phyloP scores from a whole-genome alignment of 2,329 filamentous ascomycete genomes.

The Didymella arachidicola region DNA sequence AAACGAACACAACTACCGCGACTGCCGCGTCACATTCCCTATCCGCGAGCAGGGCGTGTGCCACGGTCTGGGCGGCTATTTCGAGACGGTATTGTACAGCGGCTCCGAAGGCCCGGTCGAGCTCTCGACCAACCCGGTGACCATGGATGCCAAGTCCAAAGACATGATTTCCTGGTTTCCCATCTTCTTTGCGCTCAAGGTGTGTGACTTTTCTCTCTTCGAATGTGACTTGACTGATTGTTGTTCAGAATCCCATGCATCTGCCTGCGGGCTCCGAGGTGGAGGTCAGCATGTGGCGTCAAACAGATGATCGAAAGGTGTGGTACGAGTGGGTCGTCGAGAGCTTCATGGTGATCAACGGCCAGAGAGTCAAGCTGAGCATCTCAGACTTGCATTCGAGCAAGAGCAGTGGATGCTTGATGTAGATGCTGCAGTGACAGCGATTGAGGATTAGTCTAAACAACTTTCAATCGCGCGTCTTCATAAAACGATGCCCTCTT shows the following conservation, averaged over 20 bases:
- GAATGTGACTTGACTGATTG: too few relatives aligned
- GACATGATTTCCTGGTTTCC: slow-evolving; percentile 99
- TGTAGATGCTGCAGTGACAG: slow-evolving; percentile 31
- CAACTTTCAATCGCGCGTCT: background rate
- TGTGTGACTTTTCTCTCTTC: slow-evolving; percentile 52
- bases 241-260: slow-evolving; percentile 76
- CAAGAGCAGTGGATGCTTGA: slow-evolving; percentile 50
- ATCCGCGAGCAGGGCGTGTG: slow-evolving; percentile 81
- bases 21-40: slow-evolving; percentile 78
- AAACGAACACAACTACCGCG: slow-evolving; percentile 91
- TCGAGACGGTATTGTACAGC: slow-evolving; percentile 92
- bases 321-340: slow-evolving; percentile 99
- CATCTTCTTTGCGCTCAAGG: slow-evolving; percentile 96
- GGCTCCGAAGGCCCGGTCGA: slow-evolving; percentile 70
- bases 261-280: slow-evolving; percentile 85
- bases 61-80: slow-evolving; percentile 92
- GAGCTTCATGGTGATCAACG: slow-evolving; percentile 72
- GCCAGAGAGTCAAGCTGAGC: slow-evolving; percentile 70
- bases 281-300: slow-evolving; percentile 92
- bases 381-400: slow-evolving; percentile 53
- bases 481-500: background rate
- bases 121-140: slow-evolving; percentile 89
- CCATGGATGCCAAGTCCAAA: slow-evolving; percentile 89
- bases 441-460: background rate
- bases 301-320: slow-evolving; percentile 92